A percentile compares a stretch with the other conserved stretches of the same genome.
phyloP scores from a whole-genome alignment of 306 rosid genomes.

The Sophora flavescens region DNA sequence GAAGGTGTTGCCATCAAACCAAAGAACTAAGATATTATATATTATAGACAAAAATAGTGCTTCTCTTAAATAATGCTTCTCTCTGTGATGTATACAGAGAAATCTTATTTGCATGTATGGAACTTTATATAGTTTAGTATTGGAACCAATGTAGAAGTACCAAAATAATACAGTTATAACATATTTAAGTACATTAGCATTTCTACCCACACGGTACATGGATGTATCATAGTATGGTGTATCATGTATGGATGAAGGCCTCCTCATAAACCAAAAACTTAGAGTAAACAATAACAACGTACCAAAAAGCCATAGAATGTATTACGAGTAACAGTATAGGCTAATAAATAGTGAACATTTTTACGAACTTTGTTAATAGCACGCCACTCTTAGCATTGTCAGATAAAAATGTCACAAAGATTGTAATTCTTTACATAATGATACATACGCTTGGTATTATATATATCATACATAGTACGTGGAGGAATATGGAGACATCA shows the following conservation, averaged over 20 bases:
- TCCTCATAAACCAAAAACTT: not conserved
- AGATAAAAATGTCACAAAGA: conserved; percentile 27
- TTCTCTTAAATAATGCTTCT: not conserved
- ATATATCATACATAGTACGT: conserved; percentile 25
- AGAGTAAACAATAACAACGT: too few species aligned
- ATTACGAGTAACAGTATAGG: not conserved
- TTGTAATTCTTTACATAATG: conserved; percentile 8
- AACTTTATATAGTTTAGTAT: not conserved
- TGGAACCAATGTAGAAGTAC: not conserved
- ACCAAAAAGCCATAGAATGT: not conserved
- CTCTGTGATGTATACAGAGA: not conserved
- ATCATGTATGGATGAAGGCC: too few species aligned
- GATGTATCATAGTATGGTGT: too few species aligned
- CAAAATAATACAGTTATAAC: not conserved
- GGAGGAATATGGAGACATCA: conserved; percentile 36
- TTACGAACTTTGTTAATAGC: conserved; percentile 23
- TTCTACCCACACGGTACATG: too few species aligned
- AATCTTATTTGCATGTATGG: not conserved
- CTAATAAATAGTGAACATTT: not conserved
- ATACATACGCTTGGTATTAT: not conserved
- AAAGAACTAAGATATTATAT: conserved; percentile 34
- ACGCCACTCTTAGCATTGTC: conserved; percentile 13
- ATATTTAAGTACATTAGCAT: not conserved
- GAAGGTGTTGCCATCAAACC: conserved; percentile 68
- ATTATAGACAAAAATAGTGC: not conserved